Percentiles rank a stretch among this genome's conserved stretches.
These are phyloP conservation scores for Thamnidium elegans DNA, from an alignment of 192 early-diverging fungal species.

Conservation along the genomic window DNA sequence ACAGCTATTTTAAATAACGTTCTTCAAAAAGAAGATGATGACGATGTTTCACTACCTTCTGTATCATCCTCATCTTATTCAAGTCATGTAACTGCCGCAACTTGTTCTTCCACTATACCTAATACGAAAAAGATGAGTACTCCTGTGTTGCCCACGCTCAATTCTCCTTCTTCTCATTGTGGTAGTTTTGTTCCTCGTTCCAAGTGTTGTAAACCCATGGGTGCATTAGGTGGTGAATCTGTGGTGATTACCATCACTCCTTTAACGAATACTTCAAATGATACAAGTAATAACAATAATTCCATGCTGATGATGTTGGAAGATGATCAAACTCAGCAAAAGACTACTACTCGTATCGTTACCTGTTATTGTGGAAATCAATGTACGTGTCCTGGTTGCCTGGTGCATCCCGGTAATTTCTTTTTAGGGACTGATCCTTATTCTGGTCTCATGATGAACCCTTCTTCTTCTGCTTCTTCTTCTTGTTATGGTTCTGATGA, in stretches of 20 bases:
- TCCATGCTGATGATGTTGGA: not conserved
- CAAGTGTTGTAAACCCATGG: conserved; percentile 4
- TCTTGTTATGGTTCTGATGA: conserved; percentile 21
- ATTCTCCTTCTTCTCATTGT: not conserved
- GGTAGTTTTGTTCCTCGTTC: conserved; percentile 11
- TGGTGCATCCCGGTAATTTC: conserved; percentile 22
- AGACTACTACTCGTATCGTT: conserved; percentile 13
- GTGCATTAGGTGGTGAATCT: conserved; percentile 1
- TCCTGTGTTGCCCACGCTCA: not conserved
- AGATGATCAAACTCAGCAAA: not conserved
- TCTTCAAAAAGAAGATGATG: conserved; percentile 12
- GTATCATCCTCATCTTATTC: not conserved
- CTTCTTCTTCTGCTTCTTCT: conserved; percentile 13
- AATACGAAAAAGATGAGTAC: too few species aligned
- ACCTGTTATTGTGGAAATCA: conserved; percentile 20
- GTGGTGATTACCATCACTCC: conserved; percentile 22
- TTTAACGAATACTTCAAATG: not conserved
- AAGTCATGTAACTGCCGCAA: too few species aligned
- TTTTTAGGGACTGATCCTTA: conserved; percentile 18
- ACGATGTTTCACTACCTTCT: not conserved
- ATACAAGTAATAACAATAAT: not conserved
- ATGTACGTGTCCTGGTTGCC: conserved; percentile 24
- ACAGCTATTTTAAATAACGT: conserved; percentile 25
- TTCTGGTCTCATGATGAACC: conserved; percentile 4
- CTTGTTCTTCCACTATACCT: too few species aligned